Conservation (phyloP, 805 yeast species). For the Cyberlindnera suaveolens region DNA sequence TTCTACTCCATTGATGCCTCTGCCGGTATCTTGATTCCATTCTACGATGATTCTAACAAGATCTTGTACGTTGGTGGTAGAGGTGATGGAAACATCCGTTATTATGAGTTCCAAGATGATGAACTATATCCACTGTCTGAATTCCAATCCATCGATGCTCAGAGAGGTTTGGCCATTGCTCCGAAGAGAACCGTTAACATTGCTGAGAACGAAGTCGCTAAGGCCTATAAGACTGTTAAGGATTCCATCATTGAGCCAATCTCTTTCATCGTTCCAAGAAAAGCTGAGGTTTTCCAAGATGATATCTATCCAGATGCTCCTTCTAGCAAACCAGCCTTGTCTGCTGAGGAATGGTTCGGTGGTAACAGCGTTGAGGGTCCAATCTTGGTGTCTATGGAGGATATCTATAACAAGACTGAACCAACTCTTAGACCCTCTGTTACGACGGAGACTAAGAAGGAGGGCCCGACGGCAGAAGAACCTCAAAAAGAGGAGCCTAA, state of each 20-base stretch:
- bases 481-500: slow-evolving; percentile 20
- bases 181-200: slow-evolving; percentile 80
- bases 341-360: slow-evolving; percentile 70
- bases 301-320: slow-evolving; percentile 93
- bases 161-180: slow-evolving; percentile 89
- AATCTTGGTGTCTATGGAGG: slow-evolving; percentile 64
- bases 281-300: slow-evolving; percentile 85
- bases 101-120: slow-evolving; percentile 84
- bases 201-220: slow-evolving; percentile 77
- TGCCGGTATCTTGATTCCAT: slow-evolving; percentile 91
- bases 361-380: slow-evolving; percentile 87
- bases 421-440: slow-evolving; percentile 37
- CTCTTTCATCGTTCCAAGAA: slow-evolving; percentile 90
- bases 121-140: slow-evolving; percentile 82
- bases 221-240: slow-evolving; percentile 79
- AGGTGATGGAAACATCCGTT: slow-evolving; percentile 96
- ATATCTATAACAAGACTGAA: slow-evolving; percentile 69
- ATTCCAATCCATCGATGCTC: slow-evolving; percentile 84
- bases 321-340: slow-evolving; percentile 67
- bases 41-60: slow-evolving; percentile 74
- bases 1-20: slow-evolving; percentile 82
- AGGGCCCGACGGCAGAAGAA: slow-evolving; percentile 14
- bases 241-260: slow-evolving; percentile 85
- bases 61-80: slow-evolving; percentile 90
- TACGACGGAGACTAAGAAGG: slow-evolving; percentile 23